Conservation (phyloP, 345 rosid species). For the Mallotus nudiflorus region DNA sequence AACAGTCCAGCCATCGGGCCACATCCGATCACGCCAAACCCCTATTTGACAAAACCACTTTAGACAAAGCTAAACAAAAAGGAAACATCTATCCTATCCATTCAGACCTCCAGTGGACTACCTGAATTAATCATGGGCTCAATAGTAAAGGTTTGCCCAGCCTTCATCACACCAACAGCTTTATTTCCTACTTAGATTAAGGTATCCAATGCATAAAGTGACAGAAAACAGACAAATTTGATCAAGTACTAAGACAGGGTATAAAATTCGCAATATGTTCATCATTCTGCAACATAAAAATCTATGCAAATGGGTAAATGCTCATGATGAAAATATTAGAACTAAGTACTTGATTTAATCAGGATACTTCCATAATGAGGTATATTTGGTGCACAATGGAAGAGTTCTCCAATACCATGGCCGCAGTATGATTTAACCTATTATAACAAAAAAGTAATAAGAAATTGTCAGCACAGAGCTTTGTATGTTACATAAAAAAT, state of each 20-base stretch:
- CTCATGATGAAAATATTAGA: not conserved
- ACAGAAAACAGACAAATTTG: not conserved
- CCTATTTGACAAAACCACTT: slow-evolving; percentile 38
- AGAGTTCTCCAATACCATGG: slow-evolving; percentile 97
- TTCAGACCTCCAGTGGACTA: slow-evolving; percentile 13
- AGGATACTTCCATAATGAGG: slow-evolving; percentile 95
- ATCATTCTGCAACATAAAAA: not conserved
- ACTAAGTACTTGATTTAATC: slow-evolving; percentile 13
- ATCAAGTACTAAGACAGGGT: not conserved
- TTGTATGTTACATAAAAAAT: too few species aligned
- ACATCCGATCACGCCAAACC: slow-evolving; percentile 81
- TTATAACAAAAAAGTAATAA: slow-evolving; percentile 16
- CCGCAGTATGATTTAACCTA: slow-evolving; percentile 95
- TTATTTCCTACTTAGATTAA: slow-evolving; percentile 74
- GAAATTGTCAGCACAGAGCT: slow-evolving; percentile 4
- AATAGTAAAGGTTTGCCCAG: slow-evolving; percentile 92
- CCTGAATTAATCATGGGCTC: slow-evolving; percentile 99
- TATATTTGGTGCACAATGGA: slow-evolving; percentile 97
- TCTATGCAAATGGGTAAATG: not conserved
- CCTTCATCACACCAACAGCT: slow-evolving; percentile 97
- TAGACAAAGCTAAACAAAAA: not conserved
- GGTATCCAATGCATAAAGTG: slow-evolving; percentile 25
- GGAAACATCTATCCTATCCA: not conserved
- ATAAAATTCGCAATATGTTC: too few species aligned
- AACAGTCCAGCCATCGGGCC: slow-evolving; percentile 99